phyloP scores from a whole-genome alignment of 371 early-diverging fungal genomes.

The Syncephalastrum racemosum region DNA sequence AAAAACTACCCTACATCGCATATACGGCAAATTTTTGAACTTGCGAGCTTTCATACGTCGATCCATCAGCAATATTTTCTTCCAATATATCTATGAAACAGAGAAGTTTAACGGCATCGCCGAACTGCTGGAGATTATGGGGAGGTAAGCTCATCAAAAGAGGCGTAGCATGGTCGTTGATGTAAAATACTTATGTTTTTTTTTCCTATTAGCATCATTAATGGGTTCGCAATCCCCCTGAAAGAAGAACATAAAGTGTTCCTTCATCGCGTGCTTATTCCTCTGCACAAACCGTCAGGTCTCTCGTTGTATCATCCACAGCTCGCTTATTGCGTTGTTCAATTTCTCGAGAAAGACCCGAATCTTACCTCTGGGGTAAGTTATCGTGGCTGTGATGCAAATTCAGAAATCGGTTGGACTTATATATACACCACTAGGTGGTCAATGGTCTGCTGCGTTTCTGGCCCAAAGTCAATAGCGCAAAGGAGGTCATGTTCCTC shows the following conservation, averaged over 20 bases:
- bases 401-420: neutral
- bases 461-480: conserved; percentile 98
- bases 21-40: conserved; percentile 96
- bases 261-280: conserved; percentile 86
- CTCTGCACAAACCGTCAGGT: conserved; percentile 91
- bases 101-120: conserved; percentile 97
- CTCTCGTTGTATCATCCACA: conserved; percentile 93
- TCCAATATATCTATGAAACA: conserved; percentile 95
- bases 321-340: conserved; percentile 95
- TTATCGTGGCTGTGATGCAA: neutral
- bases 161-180: neutral
- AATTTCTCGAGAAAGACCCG: conserved; percentile 97
- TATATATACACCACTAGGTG: conserved; percentile 49
- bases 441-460: conserved; percentile 82
- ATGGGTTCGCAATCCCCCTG: conserved; percentile 96
- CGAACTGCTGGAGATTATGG: conserved; percentile 95
- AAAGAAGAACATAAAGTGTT: conserved; percentile 98
- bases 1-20: conserved; percentile 95
- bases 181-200: neutral
- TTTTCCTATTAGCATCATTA: conserved; percentile 79
- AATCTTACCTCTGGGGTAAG: conserved; percentile 80
- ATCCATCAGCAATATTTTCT: conserved; percentile 96
- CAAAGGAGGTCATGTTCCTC: conserved; percentile 98
- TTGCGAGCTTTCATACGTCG: conserved; percentile 92
- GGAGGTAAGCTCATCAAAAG: conserved; percentile 55